Evolutionary conservation across 1,284 basidiomycete genomes (phyloP), one percentile per base, ranked within the genome.

Genomic region (Chiua sp.): DNA sequence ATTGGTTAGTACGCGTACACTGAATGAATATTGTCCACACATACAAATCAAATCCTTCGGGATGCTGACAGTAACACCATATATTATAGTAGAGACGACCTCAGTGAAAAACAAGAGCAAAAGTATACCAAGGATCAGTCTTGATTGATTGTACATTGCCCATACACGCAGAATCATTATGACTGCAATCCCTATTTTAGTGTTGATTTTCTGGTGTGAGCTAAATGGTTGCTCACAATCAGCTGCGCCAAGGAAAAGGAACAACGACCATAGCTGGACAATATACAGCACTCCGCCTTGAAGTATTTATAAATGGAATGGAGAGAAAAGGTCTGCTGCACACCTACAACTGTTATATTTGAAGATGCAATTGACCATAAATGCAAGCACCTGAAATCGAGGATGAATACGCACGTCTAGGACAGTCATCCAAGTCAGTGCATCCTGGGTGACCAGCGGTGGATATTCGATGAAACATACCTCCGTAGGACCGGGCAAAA

Each of bases 151-250:
- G 20, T 65, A 65, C 59, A 64, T 57, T 15, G 42, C 56, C 59
- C 56, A 64, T 12, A 65, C 13, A n/a, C 63, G 56, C 11, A 64
- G 53, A 16, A 61, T 51, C 59, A 61, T 61, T 46, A 61, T 51
- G 1, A 56, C 63, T 64, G 26, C 7, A 13, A 15, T 53, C 20
- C 37, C 8, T 35, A 13, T 46, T 20, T 7, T 23, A 13, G 2
- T 44, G 22, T 11, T 13, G 5, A n/a, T 18, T 15, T 16, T 35
- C 18, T 7, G 8, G 22, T 20, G 22, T 20, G 28, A 42, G n/a
- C 4, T 12, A 20, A 4, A 28, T 26, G 26, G 5, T 6, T 47
- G 55, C 64, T 56, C n/a, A 65, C 62, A 33, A 7, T 67, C 52
- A 10, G 64, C 62, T 18, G 58, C 52, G 16, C 51, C 49, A 7